A percentile compares a stretch with the other conserved stretches of the same genome.
phyloP scores from a whole-genome alignment of 805 yeast species.

The Zygoascus tannicola region DNA sequence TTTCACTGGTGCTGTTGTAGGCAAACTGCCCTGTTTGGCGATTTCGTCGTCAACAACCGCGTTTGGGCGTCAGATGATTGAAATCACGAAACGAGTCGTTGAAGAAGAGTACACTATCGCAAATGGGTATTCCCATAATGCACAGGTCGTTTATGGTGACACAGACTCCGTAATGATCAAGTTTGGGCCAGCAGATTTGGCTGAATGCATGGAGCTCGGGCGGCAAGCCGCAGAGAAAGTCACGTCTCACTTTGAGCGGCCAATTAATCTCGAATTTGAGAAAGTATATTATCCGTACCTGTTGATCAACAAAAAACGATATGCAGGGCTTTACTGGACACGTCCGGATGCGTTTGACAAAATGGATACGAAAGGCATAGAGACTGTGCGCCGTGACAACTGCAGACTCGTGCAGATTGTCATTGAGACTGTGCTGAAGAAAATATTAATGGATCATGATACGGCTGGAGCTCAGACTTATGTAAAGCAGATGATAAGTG shows the following conservation, averaged over 20 bases:
- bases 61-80: constrained; percentile 95
- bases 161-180: constrained; percentile 99
- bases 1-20: constrained; percentile 97
- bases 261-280: constrained; percentile 92
- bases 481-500: constrained; percentile 83
- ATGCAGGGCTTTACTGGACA: constrained; percentile 97
- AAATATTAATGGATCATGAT: constrained; percentile 78
- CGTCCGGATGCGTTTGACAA: constrained; percentile 85
- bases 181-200: constrained; percentile 75
- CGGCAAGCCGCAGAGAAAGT: constrained; percentile 90
- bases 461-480: constrained; percentile 75
- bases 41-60: constrained; percentile 94
- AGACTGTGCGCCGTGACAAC: constrained; percentile 96
- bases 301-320: constrained; percentile 89
- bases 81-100: constrained; percentile 77
- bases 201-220: constrained; percentile 82
- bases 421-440: constrained; percentile 79
- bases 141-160: constrained; percentile 94
- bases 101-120: constrained; percentile 68
- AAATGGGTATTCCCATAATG: constrained; percentile 77
- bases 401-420: constrained; percentile 92
- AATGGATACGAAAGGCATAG: constrained; percentile 97
- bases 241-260: constrained; percentile 65
- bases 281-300: constrained; percentile 93
- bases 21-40: constrained; percentile 92